Base-by-base conservation (phyloP, 225 moss, liverwort and hornwort species). In the Pleurozium schreberi region DNA sequence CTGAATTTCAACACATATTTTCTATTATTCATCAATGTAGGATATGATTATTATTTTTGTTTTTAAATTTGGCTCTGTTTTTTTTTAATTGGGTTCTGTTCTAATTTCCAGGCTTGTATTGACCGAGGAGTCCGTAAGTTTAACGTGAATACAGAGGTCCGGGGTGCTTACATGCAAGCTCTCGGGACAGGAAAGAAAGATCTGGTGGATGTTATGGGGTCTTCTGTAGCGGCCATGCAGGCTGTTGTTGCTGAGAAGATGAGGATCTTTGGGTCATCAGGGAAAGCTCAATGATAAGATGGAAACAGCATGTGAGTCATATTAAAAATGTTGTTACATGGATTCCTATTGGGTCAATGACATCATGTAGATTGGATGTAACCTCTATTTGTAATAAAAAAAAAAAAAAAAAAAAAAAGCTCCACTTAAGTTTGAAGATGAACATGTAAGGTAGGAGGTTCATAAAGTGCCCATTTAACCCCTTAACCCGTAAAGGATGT, bases 81-180 rank as follows among this genome's bases (percentile, higher is more conserved):
- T n/a, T n/a, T n/a, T n/a, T n/a, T n/a, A n/a, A n/a, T n/a, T 81
- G 66, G 74, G 52, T 38, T 87, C 28, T 50, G 64, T 77, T 82
- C 18, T 22, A 40, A 60, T 57, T 52, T 87, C 50, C 93, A 98
- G 98, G 95, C 95, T 87, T 98, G 98, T 87, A 92, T 98, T 86
- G 91, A 93, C 50, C 88, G 91, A 49, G 97, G 98, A 78, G 94
- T 98, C 26, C 93, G 93, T 53, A 98, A 98, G 68, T 98, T 98
- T 87, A 98, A 97, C 59, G 97, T 98, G 30, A 98, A 98, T 87
- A 98, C 98, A 1, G 98, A 98, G 84, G 93, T 98, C 38, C 90
- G 98, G 49, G 92, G 90, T 71, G 98, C 97, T 11, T 96, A 95
- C 90, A 95, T 97, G 95, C 88, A 97, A 86, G 88, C 95, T 36